Conservation (phyloP, 2,329 filamentous ascomycete genomes). For the Lasiodiplodia sp. region DNA sequence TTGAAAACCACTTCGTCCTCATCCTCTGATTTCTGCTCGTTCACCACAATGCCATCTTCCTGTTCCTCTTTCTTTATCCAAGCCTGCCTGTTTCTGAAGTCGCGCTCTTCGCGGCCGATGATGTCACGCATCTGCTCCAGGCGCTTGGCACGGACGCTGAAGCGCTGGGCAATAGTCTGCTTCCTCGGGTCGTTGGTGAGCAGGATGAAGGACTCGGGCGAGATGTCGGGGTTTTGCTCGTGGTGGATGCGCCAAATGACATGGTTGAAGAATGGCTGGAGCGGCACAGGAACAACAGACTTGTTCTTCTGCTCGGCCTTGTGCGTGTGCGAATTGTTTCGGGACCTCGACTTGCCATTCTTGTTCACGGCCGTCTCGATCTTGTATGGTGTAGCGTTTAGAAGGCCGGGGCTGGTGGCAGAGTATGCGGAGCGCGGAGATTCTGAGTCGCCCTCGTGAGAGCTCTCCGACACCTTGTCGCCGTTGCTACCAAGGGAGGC, state of each 20-base stretch:
- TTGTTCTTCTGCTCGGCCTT: constrained; percentile 37
- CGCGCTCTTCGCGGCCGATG: constrained; percentile 57
- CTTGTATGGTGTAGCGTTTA: constrained; percentile 43
- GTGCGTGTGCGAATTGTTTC: constrained; percentile 12
- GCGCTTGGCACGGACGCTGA: constrained; percentile 58
- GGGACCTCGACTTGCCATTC: constrained; percentile 16
- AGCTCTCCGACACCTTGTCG: constrained; percentile 53
- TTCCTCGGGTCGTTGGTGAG: constrained; percentile 58
- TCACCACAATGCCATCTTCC: constrained; percentile 31
- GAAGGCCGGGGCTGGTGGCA: constrained; percentile 41
- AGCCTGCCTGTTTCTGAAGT: constrained; percentile 51
- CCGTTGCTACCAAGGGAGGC: constrained; percentile 40
- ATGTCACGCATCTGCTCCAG: constrained; percentile 59
- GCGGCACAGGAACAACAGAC: constrained; percentile 45
- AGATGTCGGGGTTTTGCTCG: constrained; percentile 55
- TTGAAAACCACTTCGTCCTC: constrained; percentile 50
- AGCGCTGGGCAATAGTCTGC: constrained; percentile 55
- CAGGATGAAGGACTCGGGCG: constrained; percentile 60
- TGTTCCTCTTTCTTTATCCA: constrained; percentile 48
- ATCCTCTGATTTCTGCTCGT: constrained; percentile 37
- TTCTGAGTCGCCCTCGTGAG: constrained; percentile 51
- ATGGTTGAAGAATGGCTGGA: constrained; percentile 60
- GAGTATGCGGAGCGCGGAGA: constrained; percentile 49
- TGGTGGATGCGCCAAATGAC: constrained; percentile 61
- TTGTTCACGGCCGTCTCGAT: constrained; percentile 29